These are phyloP conservation scores for Abrus pulchellus DNA, from an alignment of 306 rosid species.

Conservation along the genomic window DNA sequence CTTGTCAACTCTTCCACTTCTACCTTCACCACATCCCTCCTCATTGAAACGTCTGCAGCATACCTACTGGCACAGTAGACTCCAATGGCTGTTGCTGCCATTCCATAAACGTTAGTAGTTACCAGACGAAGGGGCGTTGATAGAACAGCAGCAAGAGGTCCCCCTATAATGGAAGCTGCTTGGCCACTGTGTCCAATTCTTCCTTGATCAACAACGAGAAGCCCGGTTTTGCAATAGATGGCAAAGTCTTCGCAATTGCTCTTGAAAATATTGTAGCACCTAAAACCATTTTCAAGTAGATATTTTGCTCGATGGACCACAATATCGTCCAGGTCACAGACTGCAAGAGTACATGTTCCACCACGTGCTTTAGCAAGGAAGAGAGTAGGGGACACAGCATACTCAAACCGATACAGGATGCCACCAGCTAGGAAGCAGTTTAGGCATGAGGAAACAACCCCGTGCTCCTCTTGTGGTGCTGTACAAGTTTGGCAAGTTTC, in stretches of 20 bases:
- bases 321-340: slow-evolving; percentile 61
- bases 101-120: slow-evolving; percentile 80
- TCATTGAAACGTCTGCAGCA: slow-evolving; percentile 83
- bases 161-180: slow-evolving; percentile 87
- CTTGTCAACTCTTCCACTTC: slow-evolving; percentile 84
- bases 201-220: slow-evolving; percentile 73
- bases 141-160: slow-evolving; percentile 87
- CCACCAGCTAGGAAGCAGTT: slow-evolving; percentile 92
- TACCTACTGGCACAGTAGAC: slow-evolving; percentile 92
- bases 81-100: slow-evolving; percentile 74
- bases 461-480: slow-evolving; percentile 59
- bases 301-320: slow-evolving; percentile 85
- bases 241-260: slow-evolving; percentile 96
- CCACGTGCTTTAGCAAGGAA: slow-evolving; percentile 93
- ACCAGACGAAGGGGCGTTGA: slow-evolving; percentile 77
- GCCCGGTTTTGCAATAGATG: slow-evolving; percentile 93
- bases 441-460: slow-evolving; percentile 83
- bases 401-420: slow-evolving; percentile 84
- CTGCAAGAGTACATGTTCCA: slow-evolving; percentile 93
- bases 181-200: slow-evolving; percentile 91
- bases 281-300: slow-evolving; percentile 81
- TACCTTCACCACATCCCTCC: slow-evolving; percentile 78
- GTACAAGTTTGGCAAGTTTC: slow-evolving; percentile 67
- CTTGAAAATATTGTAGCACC: slow-evolving; percentile 88
- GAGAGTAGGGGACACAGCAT: slow-evolving; percentile 72